Conservation (phyloP, 768 basidiomycete genomes). For the Leccinum subgranulosum region DNA sequence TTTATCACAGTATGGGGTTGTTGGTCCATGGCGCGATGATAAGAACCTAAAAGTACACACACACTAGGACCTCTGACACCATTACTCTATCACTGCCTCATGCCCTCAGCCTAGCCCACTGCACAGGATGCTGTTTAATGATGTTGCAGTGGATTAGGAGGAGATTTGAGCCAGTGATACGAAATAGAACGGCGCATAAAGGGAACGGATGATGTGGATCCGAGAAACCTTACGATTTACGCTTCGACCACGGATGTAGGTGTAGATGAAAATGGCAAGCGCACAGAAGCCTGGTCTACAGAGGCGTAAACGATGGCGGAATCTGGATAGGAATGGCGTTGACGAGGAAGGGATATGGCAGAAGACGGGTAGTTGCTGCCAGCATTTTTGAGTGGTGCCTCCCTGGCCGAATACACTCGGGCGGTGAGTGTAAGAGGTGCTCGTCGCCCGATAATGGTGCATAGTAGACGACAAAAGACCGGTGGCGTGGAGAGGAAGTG, state of each 20-base stretch:
- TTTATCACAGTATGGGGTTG: no score
- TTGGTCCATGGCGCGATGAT: no score
- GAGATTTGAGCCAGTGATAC: constrained; percentile 30
- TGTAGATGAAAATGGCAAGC: no score
- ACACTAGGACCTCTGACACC: not conserved
- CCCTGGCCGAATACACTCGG: constrained; percentile 66
- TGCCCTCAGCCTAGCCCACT: constrained; percentile 14
- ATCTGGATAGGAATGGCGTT: constrained; percentile 35
- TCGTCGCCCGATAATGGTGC: constrained; percentile 11
- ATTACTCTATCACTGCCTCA: not conserved
- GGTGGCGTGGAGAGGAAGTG: constrained; percentile 64
- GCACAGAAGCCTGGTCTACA: constrained; percentile 61
- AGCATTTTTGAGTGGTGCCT: constrained; percentile 71
- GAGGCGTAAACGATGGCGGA: constrained; percentile 55
- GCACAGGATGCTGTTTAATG: constrained; percentile 31
- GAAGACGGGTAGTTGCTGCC: constrained; percentile 26
- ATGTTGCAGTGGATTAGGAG: constrained; percentile 16
- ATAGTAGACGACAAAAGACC: constrained; percentile 66
- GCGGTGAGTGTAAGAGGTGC: constrained; percentile 68
- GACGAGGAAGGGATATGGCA: not conserved
- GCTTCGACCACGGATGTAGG: no score
- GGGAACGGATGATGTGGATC: constrained; percentile 62
- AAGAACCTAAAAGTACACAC: no score
- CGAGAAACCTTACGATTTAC: constrained; percentile 46
- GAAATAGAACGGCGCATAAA: constrained; percentile 57